Percentiles rank a stretch among this genome's conserved stretches.
phyloP scores from a whole-genome alignment of 306 rosid genomes.

The Prunus armeniaca region DNA sequence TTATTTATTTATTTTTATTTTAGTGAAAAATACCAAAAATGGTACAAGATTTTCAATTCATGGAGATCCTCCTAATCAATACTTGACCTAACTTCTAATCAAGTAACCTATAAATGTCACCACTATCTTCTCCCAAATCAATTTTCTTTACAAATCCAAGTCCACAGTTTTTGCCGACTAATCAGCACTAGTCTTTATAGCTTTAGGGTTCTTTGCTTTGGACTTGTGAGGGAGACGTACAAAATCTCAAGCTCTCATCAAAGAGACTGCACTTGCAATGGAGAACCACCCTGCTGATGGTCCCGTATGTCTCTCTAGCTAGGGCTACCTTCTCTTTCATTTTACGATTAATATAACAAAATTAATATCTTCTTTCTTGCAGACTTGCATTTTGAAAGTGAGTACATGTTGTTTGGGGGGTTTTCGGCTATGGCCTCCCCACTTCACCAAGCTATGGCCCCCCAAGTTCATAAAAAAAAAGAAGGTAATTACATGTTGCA shows the following conservation, averaged over 20 bases:
- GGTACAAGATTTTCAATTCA: neutral
- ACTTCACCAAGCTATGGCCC: neutral
- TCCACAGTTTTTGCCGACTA: neutral
- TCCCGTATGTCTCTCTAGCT: neutral
- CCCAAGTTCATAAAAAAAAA: neutral
- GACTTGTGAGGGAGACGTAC: neutral
- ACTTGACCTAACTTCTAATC: neutral
- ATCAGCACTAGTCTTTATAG: neutral
- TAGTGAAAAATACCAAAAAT: neutral
- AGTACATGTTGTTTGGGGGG: neutral
- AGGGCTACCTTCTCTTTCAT: neutral
- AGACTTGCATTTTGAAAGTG: slow-evolving; percentile 1
- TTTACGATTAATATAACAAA: neutral
- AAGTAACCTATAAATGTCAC: neutral
- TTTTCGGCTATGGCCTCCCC: neutral
- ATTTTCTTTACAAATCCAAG: neutral
- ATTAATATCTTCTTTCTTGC: neutral
- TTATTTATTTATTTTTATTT: no score
- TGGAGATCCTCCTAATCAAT: neutral
- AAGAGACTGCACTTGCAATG: neutral
- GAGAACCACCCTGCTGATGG: slow-evolving; percentile 11
- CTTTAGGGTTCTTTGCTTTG: neutral
- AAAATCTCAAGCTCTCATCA: neutral
- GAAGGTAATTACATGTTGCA: slow-evolving; percentile 5
- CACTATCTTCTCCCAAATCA: neutral